Conservation (phyloP, 495 filamentous ascomycete genomes). For the Penicillium fimorum region DNA sequence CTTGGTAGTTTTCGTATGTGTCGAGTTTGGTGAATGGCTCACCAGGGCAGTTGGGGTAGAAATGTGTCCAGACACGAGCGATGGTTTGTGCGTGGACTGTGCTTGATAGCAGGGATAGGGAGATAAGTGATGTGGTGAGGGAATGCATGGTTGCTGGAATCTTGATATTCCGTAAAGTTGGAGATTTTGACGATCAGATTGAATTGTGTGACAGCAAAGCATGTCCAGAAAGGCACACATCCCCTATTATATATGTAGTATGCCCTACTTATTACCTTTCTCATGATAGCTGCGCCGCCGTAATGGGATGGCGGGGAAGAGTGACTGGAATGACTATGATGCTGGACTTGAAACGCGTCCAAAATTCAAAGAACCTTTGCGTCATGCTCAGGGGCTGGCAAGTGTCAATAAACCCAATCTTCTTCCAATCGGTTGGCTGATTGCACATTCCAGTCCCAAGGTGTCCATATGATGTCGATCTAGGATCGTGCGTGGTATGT, state of each 20-base stretch:
- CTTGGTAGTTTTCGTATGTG: constrained; percentile 30
- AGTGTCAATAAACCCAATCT: constrained; percentile 7
- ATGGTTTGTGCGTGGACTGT: constrained; percentile 27
- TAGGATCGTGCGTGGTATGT: constrained; percentile 19
- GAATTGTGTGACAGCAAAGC: neutral
- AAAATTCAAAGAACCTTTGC: constrained; percentile 8
- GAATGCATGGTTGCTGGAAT: constrained; percentile 20
- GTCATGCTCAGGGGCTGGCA: constrained; percentile 28
- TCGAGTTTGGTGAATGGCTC: constrained; percentile 25
- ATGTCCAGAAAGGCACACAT: neutral
- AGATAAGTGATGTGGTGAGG: constrained; percentile 10
- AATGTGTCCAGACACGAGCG: constrained; percentile 37
- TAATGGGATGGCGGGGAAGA: constrained; percentile 29
- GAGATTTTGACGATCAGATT: neutral
- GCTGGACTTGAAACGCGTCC: constrained; percentile 18
- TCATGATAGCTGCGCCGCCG: constrained; percentile 4
- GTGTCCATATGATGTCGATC: constrained; percentile 17
- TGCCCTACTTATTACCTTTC: neutral
- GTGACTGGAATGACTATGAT: constrained; percentile 20
- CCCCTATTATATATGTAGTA: constrained; percentile 17
- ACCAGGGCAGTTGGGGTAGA: constrained; percentile 37
- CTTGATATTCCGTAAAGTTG: neutral
- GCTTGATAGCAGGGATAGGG: constrained; percentile 28
- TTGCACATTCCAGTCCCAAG: constrained; percentile 24
- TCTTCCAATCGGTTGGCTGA: constrained; percentile 6